Percentiles rank a stretch among this genome's conserved stretches.
These are phyloP conservation scores for Diaporthe humulicola DNA, from an alignment of 2,329 filamentous ascomycete genomes.

Conservation along the genomic window DNA sequence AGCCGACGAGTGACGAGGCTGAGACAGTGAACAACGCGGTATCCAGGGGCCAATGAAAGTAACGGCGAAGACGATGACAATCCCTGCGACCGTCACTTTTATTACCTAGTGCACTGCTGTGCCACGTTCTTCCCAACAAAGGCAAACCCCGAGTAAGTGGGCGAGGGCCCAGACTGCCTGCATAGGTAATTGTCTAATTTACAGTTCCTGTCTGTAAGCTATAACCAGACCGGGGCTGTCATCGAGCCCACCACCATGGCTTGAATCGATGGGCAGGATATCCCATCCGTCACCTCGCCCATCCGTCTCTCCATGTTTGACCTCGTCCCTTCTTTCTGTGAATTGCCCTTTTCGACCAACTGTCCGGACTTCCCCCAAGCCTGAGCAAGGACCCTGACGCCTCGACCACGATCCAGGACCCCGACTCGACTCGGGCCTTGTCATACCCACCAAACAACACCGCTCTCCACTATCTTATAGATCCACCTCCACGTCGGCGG, in stretches of 20 bases:
- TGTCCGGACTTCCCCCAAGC: constrained; percentile 12
- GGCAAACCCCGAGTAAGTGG: constrained; percentile 17
- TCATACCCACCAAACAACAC: constrained; percentile 22
- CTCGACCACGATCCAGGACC: not conserved
- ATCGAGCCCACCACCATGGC: constrained; percentile 2
- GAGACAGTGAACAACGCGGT: not conserved
- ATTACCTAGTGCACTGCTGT: not conserved
- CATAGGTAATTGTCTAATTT: constrained; percentile 21
- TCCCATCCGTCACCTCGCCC: not conserved
- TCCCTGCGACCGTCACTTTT: not conserved
- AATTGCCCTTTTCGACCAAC: constrained; percentile 22
- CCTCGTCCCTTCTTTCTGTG: constrained; percentile 8
- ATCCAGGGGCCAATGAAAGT: constrained; percentile 12
- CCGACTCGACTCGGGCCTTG: constrained; percentile 3
- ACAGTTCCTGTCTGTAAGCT: not conserved
- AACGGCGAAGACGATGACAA: constrained; percentile 15
- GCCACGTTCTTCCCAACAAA: constrained; percentile 24
- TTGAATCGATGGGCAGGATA: constrained; percentile 3
- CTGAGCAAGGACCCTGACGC: not conserved
- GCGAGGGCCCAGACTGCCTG: not conserved
- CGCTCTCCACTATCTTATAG: constrained; percentile 5
- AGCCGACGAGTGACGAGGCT: not conserved
- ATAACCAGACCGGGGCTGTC: constrained; percentile 10
- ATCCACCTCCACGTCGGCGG: constrained; percentile 20
- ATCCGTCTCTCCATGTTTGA: constrained; percentile 1